Conservation (phyloP, 2,329 filamentous ascomycete genomes). For the Raffaelea ambrosiae region DNA sequence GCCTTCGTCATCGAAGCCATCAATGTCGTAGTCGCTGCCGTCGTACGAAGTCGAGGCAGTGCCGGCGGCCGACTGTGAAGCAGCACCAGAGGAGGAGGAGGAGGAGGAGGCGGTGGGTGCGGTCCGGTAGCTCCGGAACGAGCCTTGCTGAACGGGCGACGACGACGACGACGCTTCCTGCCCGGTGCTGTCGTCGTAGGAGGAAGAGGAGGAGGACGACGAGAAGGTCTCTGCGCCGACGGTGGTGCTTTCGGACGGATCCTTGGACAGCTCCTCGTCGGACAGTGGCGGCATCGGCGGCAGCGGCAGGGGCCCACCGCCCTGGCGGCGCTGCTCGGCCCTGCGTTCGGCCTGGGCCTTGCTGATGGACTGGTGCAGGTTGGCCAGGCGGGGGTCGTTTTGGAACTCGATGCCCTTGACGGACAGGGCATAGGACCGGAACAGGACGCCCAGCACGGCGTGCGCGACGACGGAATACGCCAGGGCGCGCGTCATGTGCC, state of each 20-base stretch:
- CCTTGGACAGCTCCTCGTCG: not conserved
- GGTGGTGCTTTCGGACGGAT: too few relatives aligned
- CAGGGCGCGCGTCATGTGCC: conserved; percentile 10
- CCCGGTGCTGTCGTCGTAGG: too few relatives aligned
- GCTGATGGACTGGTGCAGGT: conserved; percentile 7
- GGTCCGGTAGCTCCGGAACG: too few relatives aligned
- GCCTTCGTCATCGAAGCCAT: conserved; percentile 1
- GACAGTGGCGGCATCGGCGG: not conserved
- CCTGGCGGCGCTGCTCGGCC: not conserved
- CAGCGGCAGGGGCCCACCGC: not conserved
- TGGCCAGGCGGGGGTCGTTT: conserved; percentile 7
- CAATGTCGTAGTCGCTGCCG: not conserved
- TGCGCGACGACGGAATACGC: conserved; percentile 9
- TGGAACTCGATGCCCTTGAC: conserved; percentile 6
- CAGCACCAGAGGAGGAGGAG: too few relatives aligned
- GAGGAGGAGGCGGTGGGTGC: not conserved
- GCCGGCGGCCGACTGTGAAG: not conserved
- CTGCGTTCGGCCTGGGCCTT: not conserved
- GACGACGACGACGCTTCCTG: too few relatives aligned
- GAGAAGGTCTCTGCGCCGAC: too few relatives aligned
- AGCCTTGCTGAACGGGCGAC: too few relatives aligned
- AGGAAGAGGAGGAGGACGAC: too few relatives aligned
- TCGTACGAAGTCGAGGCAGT: not conserved
- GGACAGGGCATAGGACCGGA: conserved; percentile 4
- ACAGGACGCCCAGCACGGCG: conserved; percentile 3